These are phyloP conservation scores for Aphanomyces euteiches DNA, from an alignment of 352 stramenopile species.

Conservation along the genomic window DNA sequence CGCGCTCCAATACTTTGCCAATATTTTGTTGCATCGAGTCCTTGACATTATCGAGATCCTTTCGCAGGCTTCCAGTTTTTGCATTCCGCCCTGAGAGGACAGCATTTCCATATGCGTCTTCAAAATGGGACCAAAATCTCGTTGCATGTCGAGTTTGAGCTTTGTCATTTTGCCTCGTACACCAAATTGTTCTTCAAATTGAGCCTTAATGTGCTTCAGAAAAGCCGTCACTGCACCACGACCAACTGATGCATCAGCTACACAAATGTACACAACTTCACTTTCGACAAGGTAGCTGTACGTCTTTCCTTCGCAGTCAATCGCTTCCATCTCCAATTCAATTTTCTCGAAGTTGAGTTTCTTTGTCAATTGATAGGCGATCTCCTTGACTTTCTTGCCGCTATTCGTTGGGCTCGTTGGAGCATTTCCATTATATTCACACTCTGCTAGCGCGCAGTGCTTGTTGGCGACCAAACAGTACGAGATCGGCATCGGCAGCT, in stretches of 20 bases:
- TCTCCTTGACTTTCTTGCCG: slow-evolving; percentile 84
- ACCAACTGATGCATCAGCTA: slow-evolving; percentile 73
- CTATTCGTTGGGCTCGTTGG: slow-evolving; percentile 26
- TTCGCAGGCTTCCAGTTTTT: slow-evolving; percentile 80
- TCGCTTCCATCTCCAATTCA: slow-evolving; percentile 67
- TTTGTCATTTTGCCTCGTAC: slow-evolving; percentile 85
- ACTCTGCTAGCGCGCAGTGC: slow-evolving; percentile 73
- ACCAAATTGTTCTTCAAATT: slow-evolving; percentile 82
- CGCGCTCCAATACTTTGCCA: slow-evolving; percentile 76
- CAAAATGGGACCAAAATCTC: slow-evolving; percentile 73
- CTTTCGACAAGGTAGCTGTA: slow-evolving; percentile 85
- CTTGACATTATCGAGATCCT: slow-evolving; percentile 77
- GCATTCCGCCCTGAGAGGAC: slow-evolving; percentile 61
- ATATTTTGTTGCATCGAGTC: slow-evolving; percentile 81
- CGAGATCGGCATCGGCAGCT: slow-evolving; percentile 67
- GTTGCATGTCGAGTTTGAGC: slow-evolving; percentile 83
- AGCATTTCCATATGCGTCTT: slow-evolving; percentile 87
- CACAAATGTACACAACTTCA: slow-evolving; percentile 80
- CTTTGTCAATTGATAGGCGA: slow-evolving; percentile 81
- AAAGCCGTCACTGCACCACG: slow-evolving; percentile 79
- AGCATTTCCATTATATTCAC: slow-evolving; percentile 52
- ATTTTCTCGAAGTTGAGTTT: slow-evolving; percentile 65
- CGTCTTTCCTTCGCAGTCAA: slow-evolving; percentile 74
- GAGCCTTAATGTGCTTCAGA: slow-evolving; percentile 79
- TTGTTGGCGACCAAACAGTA: slow-evolving; percentile 85